These are phyloP conservation scores for Pistacia vera DNA, from an alignment of 345 rosid species.

Conservation along the genomic window DNA sequence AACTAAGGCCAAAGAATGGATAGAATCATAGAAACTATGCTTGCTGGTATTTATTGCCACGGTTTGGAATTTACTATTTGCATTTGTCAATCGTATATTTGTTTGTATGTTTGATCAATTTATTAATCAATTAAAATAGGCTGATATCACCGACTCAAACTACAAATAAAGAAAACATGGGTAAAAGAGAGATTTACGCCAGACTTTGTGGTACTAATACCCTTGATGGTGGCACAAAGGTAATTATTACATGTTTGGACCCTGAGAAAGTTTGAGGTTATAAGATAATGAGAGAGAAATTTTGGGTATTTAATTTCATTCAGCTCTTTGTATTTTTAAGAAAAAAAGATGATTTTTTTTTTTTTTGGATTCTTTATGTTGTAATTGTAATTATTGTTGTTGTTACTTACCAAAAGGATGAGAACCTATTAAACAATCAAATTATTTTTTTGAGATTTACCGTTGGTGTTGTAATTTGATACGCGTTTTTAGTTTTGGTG, in stretches of 20 bases:
- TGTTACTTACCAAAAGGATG: too few species aligned
- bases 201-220: slow-evolving; percentile 63
- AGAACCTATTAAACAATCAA: too few species aligned
- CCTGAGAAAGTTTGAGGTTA: background rate
- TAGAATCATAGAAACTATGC: background rate
- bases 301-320: background rate
- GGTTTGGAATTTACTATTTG: background rate
- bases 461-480: background rate
- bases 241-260: slow-evolving; percentile 7
- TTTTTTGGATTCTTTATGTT: too few species aligned
- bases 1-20: background rate
- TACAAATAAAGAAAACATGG: slow-evolving; percentile 31
- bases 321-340: background rate
- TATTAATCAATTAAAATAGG: background rate
- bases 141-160: background rate
- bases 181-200: slow-evolving; percentile 71
- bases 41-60: background rate
- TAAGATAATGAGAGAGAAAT: background rate
- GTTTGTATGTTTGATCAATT: background rate
- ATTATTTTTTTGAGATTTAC: background rate
- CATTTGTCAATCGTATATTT: background rate
- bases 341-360: background rate
- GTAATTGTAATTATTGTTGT: too few species aligned
- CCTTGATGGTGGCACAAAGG: slow-evolving; percentile 82
- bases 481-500: background rate